Percentiles rank a stretch among this genome's conserved stretches.
These are phyloP conservation scores for Hymenoscyphus occultus DNA, from an alignment of 2,329 filamentous ascomycete genomes.

Conservation along the genomic window DNA sequence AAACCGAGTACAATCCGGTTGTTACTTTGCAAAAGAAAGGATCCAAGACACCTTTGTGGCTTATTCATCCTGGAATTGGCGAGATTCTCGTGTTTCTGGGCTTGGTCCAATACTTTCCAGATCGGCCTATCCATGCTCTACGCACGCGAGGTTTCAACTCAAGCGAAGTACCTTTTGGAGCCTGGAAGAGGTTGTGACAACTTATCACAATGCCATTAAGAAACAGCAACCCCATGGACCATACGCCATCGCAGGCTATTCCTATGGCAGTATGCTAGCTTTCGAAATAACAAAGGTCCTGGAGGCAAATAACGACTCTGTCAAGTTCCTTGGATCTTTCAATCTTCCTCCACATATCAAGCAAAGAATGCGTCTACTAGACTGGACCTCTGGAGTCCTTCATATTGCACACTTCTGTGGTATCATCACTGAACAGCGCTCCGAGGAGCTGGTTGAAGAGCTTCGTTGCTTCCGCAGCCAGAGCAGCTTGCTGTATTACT, in stretches of 20 bases:
- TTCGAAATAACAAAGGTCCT: conserved; percentile 50
- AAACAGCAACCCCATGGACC: conserved; percentile 46
- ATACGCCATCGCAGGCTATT: conserved; percentile 52
- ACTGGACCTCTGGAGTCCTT: neutral
- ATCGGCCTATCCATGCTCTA: conserved; percentile 47
- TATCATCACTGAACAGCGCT: too few species aligned
- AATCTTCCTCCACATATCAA: conserved; percentile 51
- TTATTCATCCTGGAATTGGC: conserved; percentile 44
- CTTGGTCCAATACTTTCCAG: conserved; percentile 40
- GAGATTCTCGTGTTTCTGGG: conserved; percentile 43
- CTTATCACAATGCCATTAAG: conserved; percentile 43
- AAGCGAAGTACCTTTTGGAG: conserved; percentile 39
- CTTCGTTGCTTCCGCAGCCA: too few species aligned
- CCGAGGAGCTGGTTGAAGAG: too few species aligned
- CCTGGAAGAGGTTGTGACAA: conserved; percentile 41
- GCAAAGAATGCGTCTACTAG: conserved; percentile 6
- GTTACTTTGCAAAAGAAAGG: conserved; percentile 35
- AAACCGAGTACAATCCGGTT: conserved; percentile 39
- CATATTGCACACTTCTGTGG: too few species aligned
- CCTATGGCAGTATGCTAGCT: conserved; percentile 45
- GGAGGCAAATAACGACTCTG: conserved; percentile 38
- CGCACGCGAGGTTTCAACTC: conserved; percentile 40
- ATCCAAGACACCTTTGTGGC: conserved; percentile 40
- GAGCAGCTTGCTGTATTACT: too few species aligned
- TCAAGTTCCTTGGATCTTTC: conserved; percentile 45